phyloP scores from a whole-genome alignment of 148 eudicot genomes.

The Persicaria tinctoria region DNA sequence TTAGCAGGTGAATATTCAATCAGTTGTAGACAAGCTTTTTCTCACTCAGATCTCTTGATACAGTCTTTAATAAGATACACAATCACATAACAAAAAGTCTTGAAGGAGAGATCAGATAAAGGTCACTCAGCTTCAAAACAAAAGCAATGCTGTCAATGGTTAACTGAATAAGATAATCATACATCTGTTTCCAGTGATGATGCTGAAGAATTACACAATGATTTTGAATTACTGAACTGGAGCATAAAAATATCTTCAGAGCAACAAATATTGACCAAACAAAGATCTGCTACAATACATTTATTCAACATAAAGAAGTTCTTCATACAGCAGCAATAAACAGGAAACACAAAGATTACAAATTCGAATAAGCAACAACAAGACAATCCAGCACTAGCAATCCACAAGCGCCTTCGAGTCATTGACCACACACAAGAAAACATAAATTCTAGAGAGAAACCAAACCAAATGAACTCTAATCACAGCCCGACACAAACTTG shows the following conservation, averaged over 20 bases:
- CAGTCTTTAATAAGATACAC: no score
- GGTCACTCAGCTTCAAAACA: no score
- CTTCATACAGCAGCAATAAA: neutral
- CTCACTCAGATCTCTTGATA: no score
- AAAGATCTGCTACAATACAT: neutral
- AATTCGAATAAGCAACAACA: neutral
- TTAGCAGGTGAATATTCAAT: no score
- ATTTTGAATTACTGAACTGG: neutral
- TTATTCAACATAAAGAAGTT: neutral
- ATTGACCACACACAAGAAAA: neutral
- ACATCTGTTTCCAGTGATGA: neutral
- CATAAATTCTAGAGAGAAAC: neutral
- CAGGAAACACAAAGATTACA: neutral
- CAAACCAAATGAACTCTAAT: neutral
- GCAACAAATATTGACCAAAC: neutral
- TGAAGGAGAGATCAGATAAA: no score
- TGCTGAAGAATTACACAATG: no score
- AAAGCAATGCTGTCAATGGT: neutral
- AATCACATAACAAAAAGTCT: no score
- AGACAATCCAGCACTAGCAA: constrained; percentile 5
- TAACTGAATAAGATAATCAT: neutral
- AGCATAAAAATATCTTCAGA: neutral
- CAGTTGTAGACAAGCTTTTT: no score
- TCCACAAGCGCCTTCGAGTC: neutral
- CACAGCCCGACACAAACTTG: neutral